A percentile compares a stretch with the other conserved stretches of the same genome.
Evolutionary conservation across 2,329 filamentous ascomycete species (phyloP).

Genomic region (Colletotrichum echinochloae): DNA sequence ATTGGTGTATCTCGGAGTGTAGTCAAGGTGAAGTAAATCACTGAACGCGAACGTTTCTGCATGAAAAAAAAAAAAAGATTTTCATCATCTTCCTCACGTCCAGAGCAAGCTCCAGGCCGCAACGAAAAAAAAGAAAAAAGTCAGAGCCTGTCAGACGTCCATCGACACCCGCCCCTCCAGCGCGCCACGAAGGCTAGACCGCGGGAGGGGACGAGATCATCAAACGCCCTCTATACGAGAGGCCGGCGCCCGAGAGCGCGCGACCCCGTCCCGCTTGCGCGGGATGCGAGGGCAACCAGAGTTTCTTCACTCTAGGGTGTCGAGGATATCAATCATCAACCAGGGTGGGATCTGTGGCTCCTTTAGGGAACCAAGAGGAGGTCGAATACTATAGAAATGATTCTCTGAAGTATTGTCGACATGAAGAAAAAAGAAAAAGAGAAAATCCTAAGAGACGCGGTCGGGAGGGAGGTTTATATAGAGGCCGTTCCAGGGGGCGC

Average conservation of each 20-base stretch:
- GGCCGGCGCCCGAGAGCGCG: slow-evolving; percentile 46
- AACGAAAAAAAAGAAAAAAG: slow-evolving; percentile 69
- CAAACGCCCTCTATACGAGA: slow-evolving; percentile 86
- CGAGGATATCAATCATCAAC: slow-evolving; percentile 94
- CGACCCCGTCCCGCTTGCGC: slow-evolving; percentile 72
- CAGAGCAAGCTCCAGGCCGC: slow-evolving; percentile 57
- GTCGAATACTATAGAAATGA: slow-evolving; percentile 99
- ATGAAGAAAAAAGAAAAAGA: slow-evolving; percentile 36
- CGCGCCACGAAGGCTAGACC: slow-evolving; percentile 82
- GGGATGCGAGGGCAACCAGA: slow-evolving; percentile 69
- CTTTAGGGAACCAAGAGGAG: slow-evolving; percentile 90
- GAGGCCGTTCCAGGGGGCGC: not conserved
- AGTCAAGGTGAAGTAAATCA: slow-evolving; percentile 67
- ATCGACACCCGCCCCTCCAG: slow-evolving; percentile 83
- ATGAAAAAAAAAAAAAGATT: no score
- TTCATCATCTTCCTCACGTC: slow-evolving; percentile 63
- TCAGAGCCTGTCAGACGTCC: slow-evolving; percentile 86
- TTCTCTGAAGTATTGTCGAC: slow-evolving; percentile 66
- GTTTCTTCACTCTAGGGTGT: slow-evolving; percentile 86
- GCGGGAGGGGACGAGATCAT: slow-evolving; percentile 89
- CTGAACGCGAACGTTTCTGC: no score
- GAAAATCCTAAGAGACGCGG: slow-evolving; percentile 24
- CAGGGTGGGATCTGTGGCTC: slow-evolving; percentile 96
- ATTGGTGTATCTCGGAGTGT: slow-evolving; percentile 83
- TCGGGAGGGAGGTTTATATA: slow-evolving; percentile 22